Evolutionary conservation across 2,329 filamentous ascomycete genomes (phyloP), one percentile per base, ranked within the genome.

Genomic region (Scortechinia acanthostroma): DNA sequence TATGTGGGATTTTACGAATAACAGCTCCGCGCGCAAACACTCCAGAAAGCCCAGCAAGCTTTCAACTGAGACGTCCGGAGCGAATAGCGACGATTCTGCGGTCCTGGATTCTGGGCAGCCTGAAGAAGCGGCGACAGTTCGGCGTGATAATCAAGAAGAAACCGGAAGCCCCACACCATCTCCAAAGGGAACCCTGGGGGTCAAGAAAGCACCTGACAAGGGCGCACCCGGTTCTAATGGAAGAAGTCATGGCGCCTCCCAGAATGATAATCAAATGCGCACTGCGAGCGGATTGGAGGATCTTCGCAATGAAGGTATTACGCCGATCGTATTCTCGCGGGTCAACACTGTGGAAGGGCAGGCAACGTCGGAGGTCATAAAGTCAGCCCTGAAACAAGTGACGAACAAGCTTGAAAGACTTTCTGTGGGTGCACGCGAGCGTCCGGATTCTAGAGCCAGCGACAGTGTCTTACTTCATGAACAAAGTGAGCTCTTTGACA

Each of bases 321-420:
- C 35, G 10, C 35, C 35, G 35, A 40, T 40, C 17, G 20, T 17
- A 10, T 40, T 40, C 35, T 13, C 35, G 10, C 35, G 35, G 10
- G 6, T 17, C 10, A 40, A 40, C 20, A 40, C 35, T 10, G 6
- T 40, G 17, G 35, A 40, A 10, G 35, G 35, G 6, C 14, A 40
- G 6, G 35, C 13, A 10, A 40, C 35, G 10, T 40, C 35, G 6
- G 35, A 40, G 20, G 17, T 40, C 6, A 40, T 40, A 10, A 40
- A 40, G 35, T 40, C 35, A 10, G 35, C 35, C 17, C 17, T 40
- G 35, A 40, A 40, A 19, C 35, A 40, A 19, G 35, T 40, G 13
- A 40, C 35, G 20, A 19, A 40, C 35, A 40, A 40, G 17, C 17
- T 40, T 13, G 35, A 40, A 19, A 17, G 35, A 6, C 17, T 40